Conservation (phyloP, 768 basidiomycete genomes). For the Hericium rajendrae region DNA sequence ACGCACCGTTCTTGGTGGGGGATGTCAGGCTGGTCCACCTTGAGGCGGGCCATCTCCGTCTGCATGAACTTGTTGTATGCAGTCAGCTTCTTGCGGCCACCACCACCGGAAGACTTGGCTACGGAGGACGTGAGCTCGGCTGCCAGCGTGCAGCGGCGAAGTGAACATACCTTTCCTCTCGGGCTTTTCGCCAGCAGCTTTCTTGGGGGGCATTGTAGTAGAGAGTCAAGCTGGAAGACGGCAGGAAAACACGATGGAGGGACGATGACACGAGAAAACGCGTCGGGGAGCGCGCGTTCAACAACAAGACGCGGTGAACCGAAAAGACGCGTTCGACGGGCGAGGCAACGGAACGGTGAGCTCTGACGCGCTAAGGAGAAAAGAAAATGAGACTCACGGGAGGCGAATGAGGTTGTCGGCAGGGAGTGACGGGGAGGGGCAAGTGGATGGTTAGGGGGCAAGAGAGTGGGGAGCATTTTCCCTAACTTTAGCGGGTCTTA, state of each 20-base stretch:
- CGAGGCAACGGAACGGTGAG: background rate
- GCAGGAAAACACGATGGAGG: background rate
- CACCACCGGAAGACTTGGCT: constrained; percentile 44
- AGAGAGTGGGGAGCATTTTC: constrained; percentile 18
- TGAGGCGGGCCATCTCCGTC: constrained; percentile 69
- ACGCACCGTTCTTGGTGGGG: constrained; percentile 64
- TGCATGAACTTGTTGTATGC: constrained; percentile 79
- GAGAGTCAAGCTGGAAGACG: background rate
- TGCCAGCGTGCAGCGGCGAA: background rate
- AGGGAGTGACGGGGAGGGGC: constrained; percentile 9
- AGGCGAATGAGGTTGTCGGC: constrained; percentile 1
- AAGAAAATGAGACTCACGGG: constrained; percentile 1
- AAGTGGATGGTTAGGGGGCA: constrained; percentile 18
- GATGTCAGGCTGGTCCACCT: constrained; percentile 64
- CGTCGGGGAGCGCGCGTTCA: background rate
- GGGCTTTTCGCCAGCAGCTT: constrained; percentile 11
- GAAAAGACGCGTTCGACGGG: background rate
- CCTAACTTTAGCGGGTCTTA: constrained; percentile 10
- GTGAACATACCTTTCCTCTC: constrained; percentile 12
- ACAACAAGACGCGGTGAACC: background rate
- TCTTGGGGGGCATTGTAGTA: constrained; percentile 6
- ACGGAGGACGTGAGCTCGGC: constrained; percentile 11
- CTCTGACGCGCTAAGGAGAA: background rate
- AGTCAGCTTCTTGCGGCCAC: constrained; percentile 52
- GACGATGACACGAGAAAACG: constrained; percentile 1